Conservation (phyloP, 2,329 filamentous ascomycete genomes). For the Alternaria gaisen region DNA sequence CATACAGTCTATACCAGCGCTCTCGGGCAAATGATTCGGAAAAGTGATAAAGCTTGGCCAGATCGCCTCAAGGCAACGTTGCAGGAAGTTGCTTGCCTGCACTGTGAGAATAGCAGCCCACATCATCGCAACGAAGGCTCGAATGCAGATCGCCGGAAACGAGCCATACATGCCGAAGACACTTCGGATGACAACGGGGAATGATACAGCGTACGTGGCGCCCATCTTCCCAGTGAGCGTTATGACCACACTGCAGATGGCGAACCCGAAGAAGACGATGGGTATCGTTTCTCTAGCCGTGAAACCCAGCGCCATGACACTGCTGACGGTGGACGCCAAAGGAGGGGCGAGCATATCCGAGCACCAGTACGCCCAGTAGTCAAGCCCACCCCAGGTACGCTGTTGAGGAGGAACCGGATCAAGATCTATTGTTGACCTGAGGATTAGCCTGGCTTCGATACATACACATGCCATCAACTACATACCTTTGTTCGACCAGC, state of each 20-base stretch:
- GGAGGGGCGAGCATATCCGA: slow-evolving; percentile 58
- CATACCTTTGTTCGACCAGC: slow-evolving; percentile 60
- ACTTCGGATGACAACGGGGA: slow-evolving; percentile 56
- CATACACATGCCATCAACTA: neutral
- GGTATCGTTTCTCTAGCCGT: slow-evolving; percentile 60
- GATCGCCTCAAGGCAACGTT: slow-evolving; percentile 57
- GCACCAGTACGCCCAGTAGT: slow-evolving; percentile 61
- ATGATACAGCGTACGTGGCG: slow-evolving; percentile 50
- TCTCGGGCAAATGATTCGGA: slow-evolving; percentile 49
- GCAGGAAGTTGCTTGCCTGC: slow-evolving; percentile 56
- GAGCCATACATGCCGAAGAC: slow-evolving; percentile 58
- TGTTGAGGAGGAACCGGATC: slow-evolving; percentile 54
- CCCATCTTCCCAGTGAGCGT: slow-evolving; percentile 60
- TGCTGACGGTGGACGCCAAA: slow-evolving; percentile 51
- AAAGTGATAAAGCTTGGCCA: slow-evolving; percentile 51
- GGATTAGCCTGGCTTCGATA: neutral
- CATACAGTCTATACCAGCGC: slow-evolving; percentile 42
- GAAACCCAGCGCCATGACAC: slow-evolving; percentile 56
- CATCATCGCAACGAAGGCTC: slow-evolving; percentile 56
- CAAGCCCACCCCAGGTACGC: slow-evolving; percentile 57
- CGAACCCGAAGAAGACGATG: slow-evolving; percentile 59
- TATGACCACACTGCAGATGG: slow-evolving; percentile 58
- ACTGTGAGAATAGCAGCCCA: slow-evolving; percentile 60
- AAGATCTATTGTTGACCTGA: slow-evolving; percentile 30
- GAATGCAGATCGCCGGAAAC: slow-evolving; percentile 56